Percentiles rank a stretch among this genome's conserved stretches.
phyloP scores from a whole-genome alignment of 495 filamentous ascomycete genomes.

The Sordaria brevicollis region DNA sequence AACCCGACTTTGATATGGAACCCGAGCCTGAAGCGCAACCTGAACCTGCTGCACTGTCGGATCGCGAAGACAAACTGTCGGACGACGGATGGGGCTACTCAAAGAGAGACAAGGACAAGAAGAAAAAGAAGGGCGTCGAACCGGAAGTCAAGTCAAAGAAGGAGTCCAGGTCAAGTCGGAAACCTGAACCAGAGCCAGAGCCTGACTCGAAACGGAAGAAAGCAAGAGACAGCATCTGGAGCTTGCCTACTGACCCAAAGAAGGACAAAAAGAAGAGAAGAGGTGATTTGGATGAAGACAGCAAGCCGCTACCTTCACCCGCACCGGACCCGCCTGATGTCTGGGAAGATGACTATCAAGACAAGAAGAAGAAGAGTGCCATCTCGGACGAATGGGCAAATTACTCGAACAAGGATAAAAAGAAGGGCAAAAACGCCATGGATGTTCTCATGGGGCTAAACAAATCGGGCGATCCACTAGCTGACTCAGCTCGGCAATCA shows the following conservation, averaged over 20 bases:
- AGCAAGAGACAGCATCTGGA: conserved; percentile 14
- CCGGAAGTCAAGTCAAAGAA: neutral
- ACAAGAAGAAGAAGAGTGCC: conserved; percentile 21
- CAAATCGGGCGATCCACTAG: conserved; percentile 14
- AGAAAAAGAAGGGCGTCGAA: neutral
- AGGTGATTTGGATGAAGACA: conserved; percentile 1
- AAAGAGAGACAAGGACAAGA: conserved; percentile 1
- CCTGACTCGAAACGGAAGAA: conserved; percentile 12
- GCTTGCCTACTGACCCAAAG: conserved; percentile 3
- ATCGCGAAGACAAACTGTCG: neutral
- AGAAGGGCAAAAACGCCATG: conserved; percentile 22
- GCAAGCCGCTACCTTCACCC: conserved; percentile 7
- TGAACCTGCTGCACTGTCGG: neutral
- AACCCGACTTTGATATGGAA: conserved; percentile 3
- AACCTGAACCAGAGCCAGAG: conserved; percentile 15
- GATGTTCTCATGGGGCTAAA: conserved; percentile 25
- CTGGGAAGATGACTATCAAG: conserved; percentile 13
- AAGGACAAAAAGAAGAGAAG: conserved; percentile 18
- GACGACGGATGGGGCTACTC: neutral
- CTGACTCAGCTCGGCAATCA: conserved; percentile 16
- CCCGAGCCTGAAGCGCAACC: neutral
- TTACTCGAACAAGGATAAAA: conserved; percentile 16
- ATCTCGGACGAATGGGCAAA: conserved; percentile 5
- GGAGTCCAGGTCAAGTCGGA: conserved; percentile 1
- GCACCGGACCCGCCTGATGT: conserved; percentile 20